These are phyloP conservation scores for Xylona heveae DNA, from an alignment of 495 filamentous ascomycete species.

Conservation along the genomic window DNA sequence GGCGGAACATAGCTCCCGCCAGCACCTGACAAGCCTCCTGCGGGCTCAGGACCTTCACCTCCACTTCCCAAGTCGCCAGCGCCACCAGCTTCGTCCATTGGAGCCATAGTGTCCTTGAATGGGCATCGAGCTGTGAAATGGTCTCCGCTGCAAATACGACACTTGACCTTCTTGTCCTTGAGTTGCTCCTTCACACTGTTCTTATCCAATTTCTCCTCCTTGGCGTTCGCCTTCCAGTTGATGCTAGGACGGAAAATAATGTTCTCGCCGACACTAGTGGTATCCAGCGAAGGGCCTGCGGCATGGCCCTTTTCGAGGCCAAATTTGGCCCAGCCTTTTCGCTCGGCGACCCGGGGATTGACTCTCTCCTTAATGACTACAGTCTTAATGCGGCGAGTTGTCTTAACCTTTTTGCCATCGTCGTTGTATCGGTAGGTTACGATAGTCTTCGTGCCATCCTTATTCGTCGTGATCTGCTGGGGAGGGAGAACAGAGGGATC, in stretches of 20 bases:
- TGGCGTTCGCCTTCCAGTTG: constrained; percentile 76
- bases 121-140: constrained; percentile 96
- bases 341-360: constrained; percentile 89
- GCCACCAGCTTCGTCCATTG: constrained; percentile 37
- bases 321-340: constrained; percentile 82
- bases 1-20: constrained; percentile 77
- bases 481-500: constrained; percentile 58
- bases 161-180: constrained; percentile 99
- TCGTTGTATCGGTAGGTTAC: constrained; percentile 83
- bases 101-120: constrained; percentile 66
- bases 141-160: constrained; percentile 93
- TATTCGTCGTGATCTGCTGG: constrained; percentile 73
- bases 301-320: constrained; percentile 59
- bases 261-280: constrained; percentile 88
- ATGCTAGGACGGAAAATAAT: constrained; percentile 80
- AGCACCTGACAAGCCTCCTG: constrained; percentile 32
- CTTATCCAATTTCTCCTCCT: constrained; percentile 52
- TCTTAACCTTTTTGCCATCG: constrained; percentile 85
- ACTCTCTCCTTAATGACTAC: constrained; percentile 77
- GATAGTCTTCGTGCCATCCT: constrained; percentile 93
- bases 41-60: constrained; percentile 22
- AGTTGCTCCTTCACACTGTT: constrained; percentile 68
- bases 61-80: constrained; percentile 31
- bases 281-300: constrained; percentile 51
- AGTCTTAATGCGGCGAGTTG: constrained; percentile 79